phyloP scores from a whole-genome alignment of 1,284 basidiomycete species.

The Ustilago cynodontis region DNA sequence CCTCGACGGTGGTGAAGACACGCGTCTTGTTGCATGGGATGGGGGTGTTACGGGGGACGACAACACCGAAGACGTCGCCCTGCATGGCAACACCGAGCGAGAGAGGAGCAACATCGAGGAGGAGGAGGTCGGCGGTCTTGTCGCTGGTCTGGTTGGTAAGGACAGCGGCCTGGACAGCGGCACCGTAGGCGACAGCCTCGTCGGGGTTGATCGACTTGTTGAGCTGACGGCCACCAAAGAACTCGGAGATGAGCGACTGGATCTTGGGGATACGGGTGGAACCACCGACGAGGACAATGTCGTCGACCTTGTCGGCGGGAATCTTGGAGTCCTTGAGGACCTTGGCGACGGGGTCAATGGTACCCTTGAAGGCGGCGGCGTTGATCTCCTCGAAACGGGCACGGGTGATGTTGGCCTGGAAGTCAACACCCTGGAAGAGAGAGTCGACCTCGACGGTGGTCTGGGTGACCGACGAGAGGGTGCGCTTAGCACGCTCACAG shows the following conservation, averaged over 20 bases:
- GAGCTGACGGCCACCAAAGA: conserved; percentile 94
- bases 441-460: conserved; percentile 99
- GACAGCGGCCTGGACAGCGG: conserved; percentile 70
- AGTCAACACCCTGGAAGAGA: conserved; percentile 82
- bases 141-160: conserved; percentile 70
- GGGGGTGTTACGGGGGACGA: conserved; percentile 69
- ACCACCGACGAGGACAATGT: conserved; percentile 99
- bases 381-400: conserved; percentile 99
- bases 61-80: conserved; percentile 70
- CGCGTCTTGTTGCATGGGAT: conserved; percentile 70
- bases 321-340: conserved; percentile 99
- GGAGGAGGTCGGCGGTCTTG: conserved; percentile 70
- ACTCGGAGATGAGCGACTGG: conserved; percentile 96
- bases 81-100: conserved; percentile 71
- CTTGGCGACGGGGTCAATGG: conserved; percentile 97
- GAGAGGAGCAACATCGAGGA: conserved; percentile 69
- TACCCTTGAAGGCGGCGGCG: conserved; percentile 91
- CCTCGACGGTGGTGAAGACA: conserved; percentile 70
- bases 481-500: conserved; percentile 99
- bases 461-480: conserved; percentile 96
- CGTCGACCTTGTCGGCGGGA: conserved; percentile 94
- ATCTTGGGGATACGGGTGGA: conserved; percentile 99
- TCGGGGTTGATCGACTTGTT: conserved; percentile 86
- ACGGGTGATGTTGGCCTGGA: conserved; percentile 73
- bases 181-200: conserved; percentile 72